These are phyloP conservation scores for Ogataea nonfermentans DNA, from an alignment of 805 yeast genomes.

Conservation along the genomic window DNA sequence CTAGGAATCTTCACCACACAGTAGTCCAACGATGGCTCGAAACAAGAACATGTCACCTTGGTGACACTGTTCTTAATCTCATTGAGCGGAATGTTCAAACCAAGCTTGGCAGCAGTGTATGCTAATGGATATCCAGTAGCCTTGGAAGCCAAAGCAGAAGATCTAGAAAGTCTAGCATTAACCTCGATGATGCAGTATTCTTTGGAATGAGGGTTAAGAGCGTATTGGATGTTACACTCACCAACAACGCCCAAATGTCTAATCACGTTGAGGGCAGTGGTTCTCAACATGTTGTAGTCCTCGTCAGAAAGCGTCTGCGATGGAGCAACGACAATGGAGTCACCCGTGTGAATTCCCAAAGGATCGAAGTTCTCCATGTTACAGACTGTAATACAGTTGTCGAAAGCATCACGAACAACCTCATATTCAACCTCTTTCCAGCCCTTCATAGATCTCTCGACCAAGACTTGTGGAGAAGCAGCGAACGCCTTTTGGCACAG, in stretches of 20 bases:
- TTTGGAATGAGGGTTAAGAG: slow-evolving; percentile 87
- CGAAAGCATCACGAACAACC: slow-evolving; percentile 96
- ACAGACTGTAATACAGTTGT: slow-evolving; percentile 98
- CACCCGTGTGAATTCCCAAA: slow-evolving; percentile 98
- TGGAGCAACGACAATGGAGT: slow-evolving; percentile 98
- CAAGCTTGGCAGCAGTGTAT: slow-evolving; percentile 95
- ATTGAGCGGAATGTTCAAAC: slow-evolving; percentile 86
- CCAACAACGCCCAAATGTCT: slow-evolving; percentile 98
- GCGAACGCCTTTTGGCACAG: slow-evolving; percentile 92
- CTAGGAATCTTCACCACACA: slow-evolving; percentile 97
- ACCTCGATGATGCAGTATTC: slow-evolving; percentile 98
- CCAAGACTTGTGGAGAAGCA: slow-evolving; percentile 91
- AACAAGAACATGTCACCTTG: slow-evolving; percentile 90
- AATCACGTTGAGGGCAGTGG: slow-evolving; percentile 95
- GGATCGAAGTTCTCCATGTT: slow-evolving; percentile 99
- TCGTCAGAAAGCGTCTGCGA: slow-evolving; percentile 96
- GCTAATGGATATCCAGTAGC: slow-evolving; percentile 99
- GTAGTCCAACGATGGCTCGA: slow-evolving; percentile 96
- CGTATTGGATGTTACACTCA: slow-evolving; percentile 98
- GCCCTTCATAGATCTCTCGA: slow-evolving; percentile 96
- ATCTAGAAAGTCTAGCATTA: slow-evolving; percentile 94
- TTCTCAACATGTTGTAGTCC: slow-evolving; percentile 96
- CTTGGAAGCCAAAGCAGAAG: slow-evolving; percentile 98
- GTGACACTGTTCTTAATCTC: slow-evolving; percentile 94
- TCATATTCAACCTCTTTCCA: slow-evolving; percentile 99